A percentile compares a stretch with the other conserved stretches of the same genome.
Conservation (phyloP, 768 basidiomycete species). For the Collybiopsis confluens region DNA sequence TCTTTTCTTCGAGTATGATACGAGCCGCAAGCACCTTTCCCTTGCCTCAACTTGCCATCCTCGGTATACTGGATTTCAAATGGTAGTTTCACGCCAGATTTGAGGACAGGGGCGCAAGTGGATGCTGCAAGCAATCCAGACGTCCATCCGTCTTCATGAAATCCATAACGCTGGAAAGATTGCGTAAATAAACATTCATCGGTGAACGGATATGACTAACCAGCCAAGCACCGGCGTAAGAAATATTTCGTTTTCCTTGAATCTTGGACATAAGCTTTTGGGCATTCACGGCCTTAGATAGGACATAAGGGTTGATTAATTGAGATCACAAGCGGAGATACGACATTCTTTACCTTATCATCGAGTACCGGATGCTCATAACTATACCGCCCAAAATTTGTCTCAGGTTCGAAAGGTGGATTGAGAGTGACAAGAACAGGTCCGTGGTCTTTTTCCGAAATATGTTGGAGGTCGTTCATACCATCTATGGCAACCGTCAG, state of each 20-base stretch:
- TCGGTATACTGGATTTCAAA: conserved; percentile 5
- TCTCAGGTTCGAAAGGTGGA: conserved; percentile 58
- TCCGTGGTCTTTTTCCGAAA: conserved; percentile 50
- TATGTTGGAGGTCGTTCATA: conserved; percentile 75
- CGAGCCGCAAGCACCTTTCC: neutral
- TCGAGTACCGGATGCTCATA: conserved; percentile 74
- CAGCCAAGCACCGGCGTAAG: conserved; percentile 69
- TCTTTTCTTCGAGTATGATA: neutral
- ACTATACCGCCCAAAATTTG: conserved; percentile 44
- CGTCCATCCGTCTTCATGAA: conserved; percentile 75
- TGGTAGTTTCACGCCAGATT: neutral
- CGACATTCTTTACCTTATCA: conserved; percentile 30
- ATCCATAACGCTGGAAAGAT: conserved; percentile 44
- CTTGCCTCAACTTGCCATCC: conserved; percentile 31
- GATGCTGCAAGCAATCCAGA: conserved; percentile 6
- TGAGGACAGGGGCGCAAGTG: neutral
- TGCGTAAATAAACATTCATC: too few species aligned
- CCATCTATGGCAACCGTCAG: conserved; percentile 38
- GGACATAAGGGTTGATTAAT: neutral
- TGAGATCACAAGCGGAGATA: neutral
- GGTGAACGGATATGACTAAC: conserved; percentile 19
- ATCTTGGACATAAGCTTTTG: conserved; percentile 52
- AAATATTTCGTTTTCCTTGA: conserved; percentile 58
- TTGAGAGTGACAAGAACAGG: conserved; percentile 72
- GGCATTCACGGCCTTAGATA: conserved; percentile 54